phyloP scores from a whole-genome alignment of 768 basidiomycete genomes.

The Hygrophorus russula region DNA sequence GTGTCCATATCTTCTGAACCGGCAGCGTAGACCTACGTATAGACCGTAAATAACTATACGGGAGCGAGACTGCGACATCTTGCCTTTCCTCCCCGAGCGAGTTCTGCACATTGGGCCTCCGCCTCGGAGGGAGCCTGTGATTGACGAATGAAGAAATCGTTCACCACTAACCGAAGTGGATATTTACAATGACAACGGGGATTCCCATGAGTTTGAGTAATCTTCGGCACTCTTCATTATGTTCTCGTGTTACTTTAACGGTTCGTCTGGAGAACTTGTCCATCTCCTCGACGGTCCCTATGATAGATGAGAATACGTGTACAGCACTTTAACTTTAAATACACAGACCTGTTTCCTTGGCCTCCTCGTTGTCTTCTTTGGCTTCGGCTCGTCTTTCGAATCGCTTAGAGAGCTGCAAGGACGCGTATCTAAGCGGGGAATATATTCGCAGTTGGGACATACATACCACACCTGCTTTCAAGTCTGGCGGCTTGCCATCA shows the following conservation, averaged over 20 bases:
- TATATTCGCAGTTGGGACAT: background rate
- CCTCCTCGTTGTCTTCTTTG: conserved; percentile 90
- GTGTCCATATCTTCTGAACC: conserved; percentile 99
- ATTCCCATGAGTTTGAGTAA: conserved; percentile 94
- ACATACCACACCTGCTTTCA: conserved; percentile 95
- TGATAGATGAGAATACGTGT: background rate
- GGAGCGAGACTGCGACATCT: background rate
- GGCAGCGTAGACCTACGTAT: conserved; percentile 77
- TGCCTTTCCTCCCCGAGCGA: conserved; percentile 92
- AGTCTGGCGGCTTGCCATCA: conserved; percentile 94
- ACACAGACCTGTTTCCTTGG: conserved; percentile 78
- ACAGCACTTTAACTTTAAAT: background rate
- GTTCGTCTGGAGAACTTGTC: conserved; percentile 84
- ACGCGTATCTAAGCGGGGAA: conserved; percentile 2
- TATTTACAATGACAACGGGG: conserved; percentile 77
- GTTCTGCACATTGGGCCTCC: conserved; percentile 96
- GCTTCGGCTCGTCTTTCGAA: conserved; percentile 86
- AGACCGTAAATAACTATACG: background rate
- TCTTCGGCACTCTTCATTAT: conserved; percentile 89
- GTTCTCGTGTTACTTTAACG: conserved; percentile 90
- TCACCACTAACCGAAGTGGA: background rate
- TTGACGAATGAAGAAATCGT: conserved; percentile 3
- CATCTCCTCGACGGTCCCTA: conserved; percentile 66
- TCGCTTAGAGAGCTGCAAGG: conserved; percentile 82
- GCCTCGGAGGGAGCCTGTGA: conserved; percentile 92